phyloP scores from a whole-genome alignment of 106 monocot species.

The Platanthera guangdongensis region DNA sequence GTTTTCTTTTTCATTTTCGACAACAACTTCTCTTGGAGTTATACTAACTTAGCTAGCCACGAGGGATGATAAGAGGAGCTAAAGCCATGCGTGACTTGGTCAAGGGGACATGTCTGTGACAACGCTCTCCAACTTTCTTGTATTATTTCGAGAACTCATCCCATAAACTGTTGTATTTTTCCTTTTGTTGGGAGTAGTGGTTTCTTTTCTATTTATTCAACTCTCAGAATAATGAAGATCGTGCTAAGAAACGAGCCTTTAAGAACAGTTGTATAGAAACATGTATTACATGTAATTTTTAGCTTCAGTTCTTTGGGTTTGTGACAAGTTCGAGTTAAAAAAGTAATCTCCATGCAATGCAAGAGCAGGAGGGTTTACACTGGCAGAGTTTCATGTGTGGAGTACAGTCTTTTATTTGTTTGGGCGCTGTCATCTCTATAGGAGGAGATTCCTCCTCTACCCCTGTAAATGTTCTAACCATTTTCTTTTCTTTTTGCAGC shows the following conservation, averaged over 20 bases:
- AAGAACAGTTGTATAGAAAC: not conserved
- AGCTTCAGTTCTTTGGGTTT: not conserved
- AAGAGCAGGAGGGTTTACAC: not conserved
- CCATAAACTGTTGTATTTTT: not conserved
- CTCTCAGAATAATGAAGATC: not conserved
- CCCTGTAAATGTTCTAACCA: not conserved
- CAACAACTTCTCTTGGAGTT: no score
- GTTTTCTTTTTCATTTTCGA: no score
- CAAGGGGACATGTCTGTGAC: no score
- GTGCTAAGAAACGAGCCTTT: not conserved
- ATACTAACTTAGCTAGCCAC: no score
- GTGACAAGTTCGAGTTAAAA: not conserved
- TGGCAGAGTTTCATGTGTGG: not conserved
- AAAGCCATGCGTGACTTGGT: no score
- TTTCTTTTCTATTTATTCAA: not conserved
- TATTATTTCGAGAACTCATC: not conserved
- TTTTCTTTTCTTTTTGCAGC: conserved; percentile 40
- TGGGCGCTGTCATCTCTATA: not conserved
- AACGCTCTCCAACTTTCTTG: not conserved
- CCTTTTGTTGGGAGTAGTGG: not conserved
- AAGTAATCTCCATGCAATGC: not conserved
- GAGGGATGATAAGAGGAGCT: no score
- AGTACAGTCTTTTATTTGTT: not conserved
- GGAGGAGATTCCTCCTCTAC: not conserved
- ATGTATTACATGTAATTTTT: not conserved